Evolutionary conservation across 1,284 basidiomycete species (phyloP).

Genomic region (Irpex lacteus): DNA sequence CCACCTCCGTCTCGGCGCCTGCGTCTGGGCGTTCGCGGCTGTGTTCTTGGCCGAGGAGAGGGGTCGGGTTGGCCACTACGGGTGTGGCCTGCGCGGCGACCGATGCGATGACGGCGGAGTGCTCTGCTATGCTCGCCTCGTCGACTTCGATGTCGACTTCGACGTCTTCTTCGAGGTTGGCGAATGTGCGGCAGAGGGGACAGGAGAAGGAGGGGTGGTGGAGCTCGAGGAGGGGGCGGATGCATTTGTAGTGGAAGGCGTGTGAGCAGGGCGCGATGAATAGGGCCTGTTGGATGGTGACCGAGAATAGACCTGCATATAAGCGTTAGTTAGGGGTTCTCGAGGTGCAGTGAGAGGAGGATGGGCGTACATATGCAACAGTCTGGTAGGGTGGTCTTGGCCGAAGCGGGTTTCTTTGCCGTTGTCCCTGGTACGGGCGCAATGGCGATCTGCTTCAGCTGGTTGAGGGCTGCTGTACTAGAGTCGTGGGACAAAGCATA

Average conservation of each 20-base stretch:
- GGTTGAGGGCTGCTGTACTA: conserved; percentile 78
- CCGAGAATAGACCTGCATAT: conserved; percentile 78
- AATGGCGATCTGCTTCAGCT: conserved; percentile 72
- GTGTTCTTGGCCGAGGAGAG: conserved; percentile 6
- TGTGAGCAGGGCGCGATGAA: conserved; percentile 98
- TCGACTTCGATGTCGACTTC: conserved; percentile 82
- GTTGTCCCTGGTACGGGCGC: conserved; percentile 23
- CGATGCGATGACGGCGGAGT: conserved; percentile 14
- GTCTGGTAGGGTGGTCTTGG: conserved; percentile 71
- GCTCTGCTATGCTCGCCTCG: conserved; percentile 30
- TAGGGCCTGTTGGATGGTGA: conserved; percentile 92
- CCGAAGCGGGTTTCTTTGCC: conserved; percentile 31
- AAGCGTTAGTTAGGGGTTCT: background rate
- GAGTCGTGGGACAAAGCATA: background rate
- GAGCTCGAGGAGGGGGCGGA: conserved; percentile 82
- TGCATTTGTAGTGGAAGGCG: conserved; percentile 98
- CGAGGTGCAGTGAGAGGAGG: background rate
- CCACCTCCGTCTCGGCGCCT: conserved; percentile 59
- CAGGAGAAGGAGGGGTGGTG: conserved; percentile 96
- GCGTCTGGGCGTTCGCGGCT: conserved; percentile 29
- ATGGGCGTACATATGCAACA: conserved; percentile 85
- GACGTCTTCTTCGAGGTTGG: conserved; percentile 95
- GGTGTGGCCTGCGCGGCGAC: conserved; percentile 12
- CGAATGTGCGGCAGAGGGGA: conserved; percentile 91
- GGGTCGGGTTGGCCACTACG: conserved; percentile 9